phyloP scores from a whole-genome alignment of 495 filamentous ascomycete genomes.

The Aspergillus leporis region DNA sequence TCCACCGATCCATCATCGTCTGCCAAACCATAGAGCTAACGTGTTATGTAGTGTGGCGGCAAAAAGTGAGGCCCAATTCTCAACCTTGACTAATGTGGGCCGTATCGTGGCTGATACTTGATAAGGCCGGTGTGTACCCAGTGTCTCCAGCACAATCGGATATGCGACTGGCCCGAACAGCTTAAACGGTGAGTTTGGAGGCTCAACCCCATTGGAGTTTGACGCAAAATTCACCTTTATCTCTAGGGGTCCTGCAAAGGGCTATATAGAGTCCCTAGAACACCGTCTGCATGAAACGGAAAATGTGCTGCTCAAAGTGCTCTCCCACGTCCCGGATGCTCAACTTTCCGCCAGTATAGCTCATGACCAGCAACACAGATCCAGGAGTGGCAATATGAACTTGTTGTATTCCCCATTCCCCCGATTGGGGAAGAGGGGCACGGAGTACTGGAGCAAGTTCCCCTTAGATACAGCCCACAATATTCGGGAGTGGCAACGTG shows the following conservation, averaged over 20 bases:
- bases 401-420: constrained; percentile 24
- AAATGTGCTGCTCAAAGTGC: constrained; percentile 30
- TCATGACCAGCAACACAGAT: neutral
- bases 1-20: neutral
- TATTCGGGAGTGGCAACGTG: constrained; percentile 40
- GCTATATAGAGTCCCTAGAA: constrained; percentile 42
- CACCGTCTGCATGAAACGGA: constrained; percentile 42
- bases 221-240: neutral
- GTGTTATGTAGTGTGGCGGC: constrained; percentile 35
- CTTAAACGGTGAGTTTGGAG: constrained; percentile 33
- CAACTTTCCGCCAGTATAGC: constrained; percentile 28
- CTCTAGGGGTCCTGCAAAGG: constrained; percentile 39
- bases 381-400: neutral
- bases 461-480: constrained; percentile 35
- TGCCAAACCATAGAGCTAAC: constrained; percentile 5
- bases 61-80: constrained; percentile 27
- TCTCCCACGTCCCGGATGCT: constrained; percentile 32
- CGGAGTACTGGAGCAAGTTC: constrained; percentile 37
- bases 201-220: neutral
- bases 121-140: constrained; percentile 38
- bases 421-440: constrained; percentile 32
- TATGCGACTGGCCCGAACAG: constrained; percentile 43
- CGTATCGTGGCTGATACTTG: constrained; percentile 2
- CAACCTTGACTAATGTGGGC: neutral
- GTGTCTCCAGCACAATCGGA: constrained; percentile 36